Percentiles rank a stretch among this genome's conserved stretches.
These are phyloP conservation scores for Ogataea pini DNA, from an alignment of 805 yeast genomes.

Conservation along the genomic window DNA sequence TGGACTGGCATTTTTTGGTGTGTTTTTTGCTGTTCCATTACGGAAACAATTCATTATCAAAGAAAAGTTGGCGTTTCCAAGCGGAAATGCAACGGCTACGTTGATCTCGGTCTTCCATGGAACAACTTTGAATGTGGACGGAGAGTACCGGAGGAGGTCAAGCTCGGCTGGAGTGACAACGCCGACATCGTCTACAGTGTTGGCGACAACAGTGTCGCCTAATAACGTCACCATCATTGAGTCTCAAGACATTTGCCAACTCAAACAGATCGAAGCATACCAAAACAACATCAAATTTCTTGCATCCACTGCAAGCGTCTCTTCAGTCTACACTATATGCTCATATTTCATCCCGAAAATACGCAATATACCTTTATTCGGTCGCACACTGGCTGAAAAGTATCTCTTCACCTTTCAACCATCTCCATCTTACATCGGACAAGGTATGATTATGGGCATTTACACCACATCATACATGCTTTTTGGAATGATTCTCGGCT, in stretches of 20 bases:
- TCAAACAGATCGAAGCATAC: conserved; percentile 39
- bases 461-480: conserved; percentile 90
- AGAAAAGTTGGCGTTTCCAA: conserved; percentile 88
- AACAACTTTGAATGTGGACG: conserved; percentile 48
- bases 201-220: conserved; percentile 1
- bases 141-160: conserved; percentile 1
- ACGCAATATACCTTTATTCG: conserved; percentile 74
- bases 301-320: conserved; percentile 58
- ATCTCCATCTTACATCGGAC: conserved; percentile 96
- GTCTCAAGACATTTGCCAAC: conserved; percentile 34
- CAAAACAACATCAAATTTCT: conserved; percentile 62
- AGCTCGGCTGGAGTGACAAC: neutral
- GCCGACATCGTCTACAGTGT: neutral
- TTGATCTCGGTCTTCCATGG: conserved; percentile 85
- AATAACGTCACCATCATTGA: conserved; percentile 35
- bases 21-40: conserved; percentile 89
- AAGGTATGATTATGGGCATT: conserved; percentile 96
- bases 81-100: conserved; percentile 95
- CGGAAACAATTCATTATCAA: conserved; percentile 83
- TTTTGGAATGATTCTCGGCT: conserved; percentile 84
- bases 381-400: conserved; percentile 54
- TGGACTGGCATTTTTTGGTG: conserved; percentile 92
- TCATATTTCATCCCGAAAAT: conserved; percentile 76
- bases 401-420: conserved; percentile 91
- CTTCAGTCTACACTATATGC: conserved; percentile 70